Evolutionary conservation across 2,329 filamentous ascomycete genomes (phyloP).

Genomic region (Corynespora cassiicola): DNA sequence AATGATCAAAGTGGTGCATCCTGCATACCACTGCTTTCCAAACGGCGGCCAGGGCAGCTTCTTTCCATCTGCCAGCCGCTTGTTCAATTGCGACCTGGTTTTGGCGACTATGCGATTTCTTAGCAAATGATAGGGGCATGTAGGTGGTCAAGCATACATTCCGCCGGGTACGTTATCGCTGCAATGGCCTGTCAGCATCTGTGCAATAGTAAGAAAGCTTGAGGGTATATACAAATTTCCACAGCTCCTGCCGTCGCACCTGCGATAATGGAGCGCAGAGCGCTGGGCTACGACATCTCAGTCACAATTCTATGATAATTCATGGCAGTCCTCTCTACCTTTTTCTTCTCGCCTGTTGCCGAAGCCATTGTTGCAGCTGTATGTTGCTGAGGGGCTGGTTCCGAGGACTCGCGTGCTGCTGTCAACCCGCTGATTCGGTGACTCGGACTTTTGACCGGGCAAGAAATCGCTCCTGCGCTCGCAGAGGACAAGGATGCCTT

Average conservation of each 20-base stretch:
- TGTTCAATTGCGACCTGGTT: constrained; percentile 92
- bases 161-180: constrained; percentile 93
- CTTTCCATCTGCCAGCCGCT: constrained; percentile 77
- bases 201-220: too few species aligned
- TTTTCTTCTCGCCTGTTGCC: constrained; percentile 42
- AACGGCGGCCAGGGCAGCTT: constrained; percentile 96
- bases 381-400: constrained; percentile 9
- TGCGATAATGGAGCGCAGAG: constrained; percentile 87
- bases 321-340: constrained; percentile 19
- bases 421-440: constrained; percentile 9
- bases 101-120: constrained; percentile 81
- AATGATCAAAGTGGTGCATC: constrained; percentile 95
- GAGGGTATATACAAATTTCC: constrained; percentile 74
- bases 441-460: too few species aligned
- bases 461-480: too few species aligned
- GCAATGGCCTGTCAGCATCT: constrained; percentile 25
- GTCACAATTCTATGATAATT: constrained; percentile 4
- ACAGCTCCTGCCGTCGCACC: constrained; percentile 93
- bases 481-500: too few species aligned
- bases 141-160: constrained; percentile 66
- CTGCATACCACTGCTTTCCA: constrained; percentile 94
- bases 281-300: constrained; percentile 66
- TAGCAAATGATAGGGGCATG: constrained; percentile 3
- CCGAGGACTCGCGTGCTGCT: constrained; percentile 4
- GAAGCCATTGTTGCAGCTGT: constrained; percentile 27